phyloP scores from a whole-genome alignment of 2,329 filamentous ascomycete genomes.

The Colletotrichum melonis region DNA sequence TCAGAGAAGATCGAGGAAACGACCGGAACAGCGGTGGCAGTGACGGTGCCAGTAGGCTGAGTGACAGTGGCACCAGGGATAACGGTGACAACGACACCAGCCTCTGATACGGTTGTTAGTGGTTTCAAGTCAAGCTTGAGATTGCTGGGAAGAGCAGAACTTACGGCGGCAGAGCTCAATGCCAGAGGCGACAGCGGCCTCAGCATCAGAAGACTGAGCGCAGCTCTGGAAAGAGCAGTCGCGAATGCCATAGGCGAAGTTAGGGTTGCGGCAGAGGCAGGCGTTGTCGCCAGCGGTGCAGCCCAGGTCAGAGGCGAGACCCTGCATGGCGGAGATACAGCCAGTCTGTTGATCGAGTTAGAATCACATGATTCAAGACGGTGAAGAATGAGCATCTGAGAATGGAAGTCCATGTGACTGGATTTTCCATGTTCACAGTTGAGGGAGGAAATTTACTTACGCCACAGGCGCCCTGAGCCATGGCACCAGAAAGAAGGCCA shows the following conservation, averaged over 20 bases:
- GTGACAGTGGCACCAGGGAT: slow-evolving; percentile 42
- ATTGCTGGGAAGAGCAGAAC: slow-evolving; percentile 19
- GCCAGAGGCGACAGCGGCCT: slow-evolving; percentile 52
- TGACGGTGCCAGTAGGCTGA: slow-evolving; percentile 24
- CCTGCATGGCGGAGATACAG: slow-evolving; percentile 52
- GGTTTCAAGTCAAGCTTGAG: not conserved
- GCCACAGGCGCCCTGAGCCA: slow-evolving; percentile 57
- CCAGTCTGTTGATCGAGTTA: slow-evolving; percentile 16
- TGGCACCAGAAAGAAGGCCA: slow-evolving; percentile 52
- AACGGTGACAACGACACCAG: slow-evolving; percentile 15
- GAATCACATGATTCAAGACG: not conserved
- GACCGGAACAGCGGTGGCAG: slow-evolving; percentile 20
- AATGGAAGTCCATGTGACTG: not conserved
- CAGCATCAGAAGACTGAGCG: slow-evolving; percentile 44
- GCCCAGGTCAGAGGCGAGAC: slow-evolving; percentile 53
- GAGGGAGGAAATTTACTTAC: slow-evolving; percentile 53
- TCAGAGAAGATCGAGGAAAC: slow-evolving; percentile 32
- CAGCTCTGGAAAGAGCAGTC: slow-evolving; percentile 62
- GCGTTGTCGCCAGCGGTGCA: slow-evolving; percentile 54
- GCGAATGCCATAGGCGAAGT: slow-evolving; percentile 62
- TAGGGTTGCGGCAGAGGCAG: slow-evolving; percentile 59
- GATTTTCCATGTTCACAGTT: not conserved
- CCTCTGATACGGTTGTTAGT: slow-evolving; percentile 12
- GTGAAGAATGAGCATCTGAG: not conserved
- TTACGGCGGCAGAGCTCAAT: slow-evolving; percentile 52